A percentile compares a stretch with the other conserved stretches of the same genome.
Evolutionary conservation across 2,329 filamentous ascomycete genomes (phyloP).

Genomic region (Hymenoscyphus repandus): DNA sequence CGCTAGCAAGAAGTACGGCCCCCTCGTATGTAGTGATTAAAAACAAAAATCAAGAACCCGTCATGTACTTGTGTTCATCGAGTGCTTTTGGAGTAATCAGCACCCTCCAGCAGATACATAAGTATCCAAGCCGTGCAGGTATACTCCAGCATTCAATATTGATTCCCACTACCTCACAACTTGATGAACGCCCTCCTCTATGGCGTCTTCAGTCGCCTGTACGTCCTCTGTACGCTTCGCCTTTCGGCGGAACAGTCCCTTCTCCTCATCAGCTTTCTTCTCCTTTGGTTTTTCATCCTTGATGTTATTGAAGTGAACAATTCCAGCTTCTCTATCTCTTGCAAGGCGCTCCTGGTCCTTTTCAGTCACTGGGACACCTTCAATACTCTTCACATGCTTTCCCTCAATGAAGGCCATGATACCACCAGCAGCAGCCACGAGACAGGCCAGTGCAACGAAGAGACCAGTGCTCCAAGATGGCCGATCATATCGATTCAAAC

Average conservation of each 20-base stretch:
- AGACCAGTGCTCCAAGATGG: constrained; percentile 76
- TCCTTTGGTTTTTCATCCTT: constrained; percentile 46
- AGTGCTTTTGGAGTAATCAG: background rate
- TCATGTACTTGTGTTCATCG: background rate
- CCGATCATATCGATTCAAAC: constrained; percentile 64
- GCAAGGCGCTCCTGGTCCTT: constrained; percentile 47
- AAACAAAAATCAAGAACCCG: background rate
- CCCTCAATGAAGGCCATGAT: constrained; percentile 67
- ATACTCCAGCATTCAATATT: constrained; percentile 1
- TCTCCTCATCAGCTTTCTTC: constrained; percentile 28
- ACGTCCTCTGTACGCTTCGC: background rate
- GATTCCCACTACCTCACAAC: constrained; percentile 12
- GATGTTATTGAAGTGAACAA: constrained; percentile 55
- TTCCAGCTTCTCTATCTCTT: constrained; percentile 48
- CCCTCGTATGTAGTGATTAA: background rate
- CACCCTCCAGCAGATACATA: background rate
- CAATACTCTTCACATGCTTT: constrained; percentile 63
- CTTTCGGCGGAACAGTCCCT: constrained; percentile 18
- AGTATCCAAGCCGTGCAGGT: background rate
- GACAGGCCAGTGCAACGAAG: constrained; percentile 70
- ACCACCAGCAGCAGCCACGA: constrained; percentile 63
- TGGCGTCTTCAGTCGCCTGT: background rate
- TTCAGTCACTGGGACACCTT: constrained; percentile 61
- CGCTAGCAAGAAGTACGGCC: constrained; percentile 1
- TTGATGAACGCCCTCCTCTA: constrained; percentile 11